Evolutionary conservation across 1,139 yeast species (phyloP).

Genomic region (Saccharomycopsis hybrid): DNA sequence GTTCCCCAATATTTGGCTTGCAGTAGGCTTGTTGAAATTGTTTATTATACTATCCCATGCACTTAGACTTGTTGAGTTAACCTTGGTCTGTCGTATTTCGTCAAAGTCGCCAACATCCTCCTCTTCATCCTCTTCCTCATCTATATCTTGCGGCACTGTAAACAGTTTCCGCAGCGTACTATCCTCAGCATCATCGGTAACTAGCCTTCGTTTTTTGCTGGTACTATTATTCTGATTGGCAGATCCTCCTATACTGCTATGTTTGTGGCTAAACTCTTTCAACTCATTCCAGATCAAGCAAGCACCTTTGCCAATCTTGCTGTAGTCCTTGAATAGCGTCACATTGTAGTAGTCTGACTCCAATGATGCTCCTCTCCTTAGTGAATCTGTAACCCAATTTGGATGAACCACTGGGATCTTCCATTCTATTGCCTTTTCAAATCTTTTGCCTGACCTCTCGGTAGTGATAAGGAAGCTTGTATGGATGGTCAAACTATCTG

Average conservation of each 20-base stretch:
- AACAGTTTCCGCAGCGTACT: not conserved
- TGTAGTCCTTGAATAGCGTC: conserved; percentile 1
- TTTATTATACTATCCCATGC: conserved; percentile 19
- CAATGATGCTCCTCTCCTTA: conserved; percentile 54
- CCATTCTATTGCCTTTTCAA: conserved; percentile 61
- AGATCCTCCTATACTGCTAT: not conserved
- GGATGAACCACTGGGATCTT: conserved; percentile 67
- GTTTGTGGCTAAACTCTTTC: conserved; percentile 23
- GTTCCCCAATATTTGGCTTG: not conserved
- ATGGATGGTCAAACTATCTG: conserved; percentile 48
- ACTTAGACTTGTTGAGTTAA: conserved; percentile 13
- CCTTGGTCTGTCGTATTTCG: conserved; percentile 15
- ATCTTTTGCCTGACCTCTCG: conserved; percentile 53
- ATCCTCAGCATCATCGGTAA: not conserved
- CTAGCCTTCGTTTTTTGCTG: not conserved
- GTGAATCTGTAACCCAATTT: conserved; percentile 62
- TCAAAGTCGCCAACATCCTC: conserved; percentile 7
- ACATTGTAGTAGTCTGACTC: conserved; percentile 42
- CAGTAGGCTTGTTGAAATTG: conserved; percentile 4
- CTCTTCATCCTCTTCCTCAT: not conserved
- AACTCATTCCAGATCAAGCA: conserved; percentile 47
- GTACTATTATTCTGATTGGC: too few species aligned
- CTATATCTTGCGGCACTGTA: too few species aligned
- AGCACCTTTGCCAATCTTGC: conserved; percentile 40
- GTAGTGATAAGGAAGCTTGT: conserved; percentile 50